Evolutionary conservation across 1,284 basidiomycete species (phyloP).

Genomic region (Ceraceosorus guamensis): DNA sequence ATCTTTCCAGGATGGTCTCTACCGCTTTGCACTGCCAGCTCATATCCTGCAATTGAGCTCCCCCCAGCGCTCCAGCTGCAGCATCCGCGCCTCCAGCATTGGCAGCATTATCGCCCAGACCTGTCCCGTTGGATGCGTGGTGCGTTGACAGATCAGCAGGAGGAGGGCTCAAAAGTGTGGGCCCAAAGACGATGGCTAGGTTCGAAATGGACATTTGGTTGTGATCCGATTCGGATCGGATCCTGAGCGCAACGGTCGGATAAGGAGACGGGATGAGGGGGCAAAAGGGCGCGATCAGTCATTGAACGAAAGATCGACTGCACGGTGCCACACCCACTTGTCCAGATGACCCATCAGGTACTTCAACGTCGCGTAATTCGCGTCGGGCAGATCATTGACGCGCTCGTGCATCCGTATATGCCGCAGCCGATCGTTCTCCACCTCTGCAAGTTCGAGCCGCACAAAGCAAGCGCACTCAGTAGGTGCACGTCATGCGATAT

Average conservation of each 20-base stretch:
- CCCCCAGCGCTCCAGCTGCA: constrained; percentile 5
- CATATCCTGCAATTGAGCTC: constrained; percentile 42
- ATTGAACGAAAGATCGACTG: not conserved
- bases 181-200: constrained; percentile 92
- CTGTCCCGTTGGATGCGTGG: not conserved
- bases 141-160: constrained; percentile 7
- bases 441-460: constrained; percentile 49
- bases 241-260: constrained; percentile 12
- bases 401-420: constrained; percentile 92
- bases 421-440: constrained; percentile 83
- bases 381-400: constrained; percentile 93
- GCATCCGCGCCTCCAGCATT: constrained; percentile 7
- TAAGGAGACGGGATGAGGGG: not conserved
- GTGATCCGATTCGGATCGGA: constrained; percentile 47
- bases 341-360: constrained; percentile 90
- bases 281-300: not conserved
- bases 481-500: not conserved
- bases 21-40: constrained; percentile 41
- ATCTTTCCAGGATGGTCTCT: constrained; percentile 46
- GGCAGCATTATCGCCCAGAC: not conserved
- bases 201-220: constrained; percentile 95
- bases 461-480: not conserved
- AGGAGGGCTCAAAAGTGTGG: constrained; percentile 59
- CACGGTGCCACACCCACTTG: constrained; percentile 46
- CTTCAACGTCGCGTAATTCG: constrained; percentile 95